Base-by-base conservation (phyloP, 352 stramenopile species). In the Thraustochytrium sp. region DNA sequence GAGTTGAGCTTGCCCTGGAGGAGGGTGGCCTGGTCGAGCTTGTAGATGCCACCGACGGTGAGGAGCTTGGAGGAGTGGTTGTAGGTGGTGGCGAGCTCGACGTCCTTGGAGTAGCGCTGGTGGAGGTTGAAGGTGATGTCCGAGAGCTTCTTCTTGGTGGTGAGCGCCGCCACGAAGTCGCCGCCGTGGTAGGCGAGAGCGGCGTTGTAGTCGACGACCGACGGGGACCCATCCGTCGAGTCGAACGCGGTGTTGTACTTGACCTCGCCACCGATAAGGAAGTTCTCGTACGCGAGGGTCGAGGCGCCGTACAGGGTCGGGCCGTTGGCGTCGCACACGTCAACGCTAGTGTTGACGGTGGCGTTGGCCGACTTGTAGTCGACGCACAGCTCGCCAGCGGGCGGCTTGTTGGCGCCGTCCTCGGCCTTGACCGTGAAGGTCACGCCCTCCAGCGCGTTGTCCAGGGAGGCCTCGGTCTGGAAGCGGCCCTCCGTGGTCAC, bases 1-100 rank as follows among this genome's bases (percentile, higher is more conserved):
- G 55, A 80, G 61, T 84, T 84, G 61, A 84, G 21, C 75, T 84
- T 84, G 29, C 75, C 75, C 61, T 84, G 75, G 44, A 84, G 42
- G 13, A 48, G 5, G 61, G 75, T 84, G 40, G 40, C 29, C 29
- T 23, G 18, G 38, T 84, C 75, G 61, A 83, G 36, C 34, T 42
- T 84, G 75, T 84, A 84, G 75, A 73, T 48, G 36, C 54, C 75
- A 29, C 75, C 75, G 75, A 84, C 44, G 55, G 55, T 75, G 55
- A 84, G 61, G 8, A 73, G 55, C 75, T 84, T 73, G 61, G 55
- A 73, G 23, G 36, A 40, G 75, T 84, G 75, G 55, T 73, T 84
- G 61, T 84, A 84, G 61, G 61, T 75, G 61, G 61, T 62, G 44
- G 55, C 75, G 49, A 84, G 40, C 59, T 76, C 3, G 13, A 76